These are phyloP conservation scores for Xerocomus cyaneibrunnescens DNA, from an alignment of 1,284 basidiomycete genomes.

Conservation along the genomic window DNA sequence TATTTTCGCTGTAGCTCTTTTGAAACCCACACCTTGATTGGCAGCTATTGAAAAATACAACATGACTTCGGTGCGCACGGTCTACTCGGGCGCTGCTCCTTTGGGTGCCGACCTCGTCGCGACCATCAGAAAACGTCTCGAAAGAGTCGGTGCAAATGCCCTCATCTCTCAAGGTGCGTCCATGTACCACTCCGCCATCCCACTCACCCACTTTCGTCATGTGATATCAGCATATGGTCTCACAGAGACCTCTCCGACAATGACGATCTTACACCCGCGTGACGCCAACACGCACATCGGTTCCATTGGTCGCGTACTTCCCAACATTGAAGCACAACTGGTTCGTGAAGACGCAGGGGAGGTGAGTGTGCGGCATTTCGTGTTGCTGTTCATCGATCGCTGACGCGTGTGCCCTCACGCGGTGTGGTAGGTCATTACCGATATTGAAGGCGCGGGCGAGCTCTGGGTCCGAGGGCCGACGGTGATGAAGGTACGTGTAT, in stretches of 20 bases:
- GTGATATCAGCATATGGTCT: constrained; percentile 63
- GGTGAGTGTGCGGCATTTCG: constrained; percentile 20
- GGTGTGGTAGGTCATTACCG: constrained; percentile 23
- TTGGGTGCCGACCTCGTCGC: constrained; percentile 63
- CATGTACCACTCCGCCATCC: background rate
- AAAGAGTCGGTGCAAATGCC: constrained; percentile 36
- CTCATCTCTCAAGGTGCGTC: constrained; percentile 46
- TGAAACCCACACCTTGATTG: background rate
- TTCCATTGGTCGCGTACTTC: constrained; percentile 69
- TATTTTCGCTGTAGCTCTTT: too few relatives aligned
- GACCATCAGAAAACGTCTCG: constrained; percentile 44
- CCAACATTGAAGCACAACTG: constrained; percentile 77
- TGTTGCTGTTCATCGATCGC: background rate
- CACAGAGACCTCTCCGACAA: constrained; percentile 74
- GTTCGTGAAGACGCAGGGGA: constrained; percentile 60
- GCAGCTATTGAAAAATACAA: constrained; percentile 70
- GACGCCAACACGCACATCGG: constrained; percentile 52
- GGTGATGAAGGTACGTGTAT: constrained; percentile 74
- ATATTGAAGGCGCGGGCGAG: constrained; percentile 55
- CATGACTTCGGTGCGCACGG: constrained; percentile 55
- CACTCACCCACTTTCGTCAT: background rate
- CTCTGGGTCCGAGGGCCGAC: constrained; percentile 77
- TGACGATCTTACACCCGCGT: constrained; percentile 45
- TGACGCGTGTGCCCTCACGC: background rate
- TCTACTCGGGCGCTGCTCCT: constrained; percentile 84